These are phyloP conservation scores for Coemansia sp. DNA, from an alignment of 192 early-diverging fungal genomes.

Conservation along the genomic window DNA sequence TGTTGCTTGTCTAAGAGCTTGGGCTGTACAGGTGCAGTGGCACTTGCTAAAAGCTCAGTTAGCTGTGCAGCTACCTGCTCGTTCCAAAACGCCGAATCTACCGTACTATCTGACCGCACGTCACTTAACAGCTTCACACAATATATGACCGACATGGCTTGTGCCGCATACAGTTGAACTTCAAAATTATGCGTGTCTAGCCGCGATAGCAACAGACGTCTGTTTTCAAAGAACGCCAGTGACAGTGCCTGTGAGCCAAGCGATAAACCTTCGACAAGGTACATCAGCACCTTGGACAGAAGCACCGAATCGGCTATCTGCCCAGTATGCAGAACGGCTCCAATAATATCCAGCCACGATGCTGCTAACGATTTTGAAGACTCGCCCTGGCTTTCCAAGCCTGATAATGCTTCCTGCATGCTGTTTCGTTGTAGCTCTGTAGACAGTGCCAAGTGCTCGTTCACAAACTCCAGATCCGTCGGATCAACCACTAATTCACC, in stretches of 20 bases:
- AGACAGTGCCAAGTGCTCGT: constrained; percentile 19
- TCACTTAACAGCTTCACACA: constrained; percentile 22
- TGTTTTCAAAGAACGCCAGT: constrained; percentile 23
- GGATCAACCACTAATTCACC: neutral
- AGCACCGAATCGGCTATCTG: constrained; percentile 7
- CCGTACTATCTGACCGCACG: neutral
- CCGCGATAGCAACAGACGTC: constrained; percentile 13
- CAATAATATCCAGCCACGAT: constrained; percentile 20
- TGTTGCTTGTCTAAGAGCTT: constrained; percentile 61
- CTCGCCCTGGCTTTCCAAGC: neutral
- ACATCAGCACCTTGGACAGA: constrained; percentile 29
- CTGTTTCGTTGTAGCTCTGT: constrained; percentile 20
- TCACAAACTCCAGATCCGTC: constrained; percentile 29
- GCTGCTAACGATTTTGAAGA: neutral
- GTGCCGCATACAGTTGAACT: constrained; percentile 28
- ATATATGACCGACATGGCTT: constrained; percentile 24
- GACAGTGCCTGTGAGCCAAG: constrained; percentile 18
- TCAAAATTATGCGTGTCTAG: constrained; percentile 13
- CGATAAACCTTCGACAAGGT: constrained; percentile 29
- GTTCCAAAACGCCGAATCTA: constrained; percentile 24
- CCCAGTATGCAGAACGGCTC: neutral
- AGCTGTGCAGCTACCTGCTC: constrained; percentile 11
- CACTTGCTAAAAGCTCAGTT: constrained; percentile 6
- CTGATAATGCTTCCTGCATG: constrained; percentile 24
- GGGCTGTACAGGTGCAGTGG: constrained; percentile 13